A percentile compares a stretch with the other conserved stretches of the same genome.
phyloP scores from a whole-genome alignment of 2,329 filamentous ascomycete species.

The Calycina herbarum region DNA sequence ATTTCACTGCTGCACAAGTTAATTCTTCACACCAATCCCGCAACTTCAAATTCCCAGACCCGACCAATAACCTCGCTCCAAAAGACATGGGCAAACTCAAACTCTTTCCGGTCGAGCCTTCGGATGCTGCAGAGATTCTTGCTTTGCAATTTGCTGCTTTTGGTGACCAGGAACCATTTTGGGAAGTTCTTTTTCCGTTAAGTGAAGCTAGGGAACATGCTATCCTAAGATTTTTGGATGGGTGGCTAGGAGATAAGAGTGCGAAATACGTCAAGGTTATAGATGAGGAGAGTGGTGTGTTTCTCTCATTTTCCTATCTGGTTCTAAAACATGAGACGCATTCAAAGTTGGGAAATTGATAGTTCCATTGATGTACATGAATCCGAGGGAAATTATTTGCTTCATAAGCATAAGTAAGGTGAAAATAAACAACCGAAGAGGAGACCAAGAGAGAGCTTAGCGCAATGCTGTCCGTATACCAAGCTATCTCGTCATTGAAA shows the following conservation, averaged over 20 bases:
- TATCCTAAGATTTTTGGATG: slow-evolving; percentile 22
- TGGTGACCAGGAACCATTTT: slow-evolving; percentile 24
- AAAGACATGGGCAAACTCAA: slow-evolving; percentile 10
- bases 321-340: background rate
- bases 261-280: slow-evolving; percentile 27
- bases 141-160: slow-evolving; percentile 22
- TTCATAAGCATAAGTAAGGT: no score
- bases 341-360: no score
- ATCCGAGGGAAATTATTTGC: no score
- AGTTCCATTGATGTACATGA: no score
- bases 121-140: slow-evolving; percentile 21
- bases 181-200: slow-evolving; percentile 22
- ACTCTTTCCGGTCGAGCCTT: slow-evolving; percentile 8
- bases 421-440: no score
- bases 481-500: no score
- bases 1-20: no score
- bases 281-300: slow-evolving; percentile 23
- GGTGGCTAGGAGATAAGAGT: slow-evolving; percentile 20
- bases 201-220: slow-evolving; percentile 19
- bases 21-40: no score
- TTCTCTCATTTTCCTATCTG: background rate
- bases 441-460: no score
- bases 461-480: no score
- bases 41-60: no score
- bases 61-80: background rate